A percentile compares a stretch with the other conserved stretches of the same genome.
These are phyloP conservation scores for Ophiostoma quercus DNA, from an alignment of 2,329 filamentous ascomycete genomes.

Conservation along the genomic window DNA sequence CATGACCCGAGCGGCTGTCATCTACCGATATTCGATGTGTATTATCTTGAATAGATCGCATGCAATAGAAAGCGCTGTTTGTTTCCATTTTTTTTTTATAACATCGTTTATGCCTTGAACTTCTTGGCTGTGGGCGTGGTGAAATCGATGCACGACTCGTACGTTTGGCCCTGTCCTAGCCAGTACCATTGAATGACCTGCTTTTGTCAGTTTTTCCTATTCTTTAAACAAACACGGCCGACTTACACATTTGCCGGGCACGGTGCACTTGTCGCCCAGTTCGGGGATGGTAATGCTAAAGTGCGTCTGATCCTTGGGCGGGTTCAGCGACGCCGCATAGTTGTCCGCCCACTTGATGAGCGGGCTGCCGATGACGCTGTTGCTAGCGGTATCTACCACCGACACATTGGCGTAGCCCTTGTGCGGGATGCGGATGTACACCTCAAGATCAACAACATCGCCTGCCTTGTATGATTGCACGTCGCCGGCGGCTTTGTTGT, in stretches of 20 bases:
- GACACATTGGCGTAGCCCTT: neutral
- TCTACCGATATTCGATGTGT: neutral
- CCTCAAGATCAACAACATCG: neutral
- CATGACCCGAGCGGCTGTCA: neutral
- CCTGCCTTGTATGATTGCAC: neutral
- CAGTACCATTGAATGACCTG: neutral
- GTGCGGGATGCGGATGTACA: neutral
- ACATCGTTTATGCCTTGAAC: neutral
- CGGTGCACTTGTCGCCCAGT: neutral
- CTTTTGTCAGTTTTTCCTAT: neutral
- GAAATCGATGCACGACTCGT: neutral
- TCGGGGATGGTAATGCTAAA: neutral
- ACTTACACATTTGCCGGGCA: neutral
- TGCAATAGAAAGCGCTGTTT: neutral
- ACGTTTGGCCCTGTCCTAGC: neutral
- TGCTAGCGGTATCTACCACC: neutral
- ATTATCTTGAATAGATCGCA: neutral
- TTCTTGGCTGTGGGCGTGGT: neutral
- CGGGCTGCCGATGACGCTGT: neutral
- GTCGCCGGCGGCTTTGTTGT: neutral
- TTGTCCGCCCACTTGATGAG: neutral
- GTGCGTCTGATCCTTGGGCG: neutral
- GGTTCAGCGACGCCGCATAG: neutral
- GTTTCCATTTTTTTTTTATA: neutral
- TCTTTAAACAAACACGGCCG: neutral